phyloP scores from a whole-genome alignment of 129 eudicot species.

The Pulicaria dysenterica region DNA sequence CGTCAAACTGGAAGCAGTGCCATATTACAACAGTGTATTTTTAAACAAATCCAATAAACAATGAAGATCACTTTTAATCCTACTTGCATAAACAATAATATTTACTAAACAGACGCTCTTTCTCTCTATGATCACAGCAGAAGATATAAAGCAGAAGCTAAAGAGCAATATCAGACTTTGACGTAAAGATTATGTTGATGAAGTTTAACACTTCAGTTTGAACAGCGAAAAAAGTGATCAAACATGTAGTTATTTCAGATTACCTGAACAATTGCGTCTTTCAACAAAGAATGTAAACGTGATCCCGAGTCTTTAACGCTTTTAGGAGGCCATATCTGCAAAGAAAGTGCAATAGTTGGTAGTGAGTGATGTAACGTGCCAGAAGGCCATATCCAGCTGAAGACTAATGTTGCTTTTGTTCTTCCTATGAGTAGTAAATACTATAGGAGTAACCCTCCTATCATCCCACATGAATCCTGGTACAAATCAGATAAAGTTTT shows the following conservation, averaged over 20 bases:
- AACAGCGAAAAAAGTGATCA: background rate
- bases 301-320: slow-evolving; percentile 96
- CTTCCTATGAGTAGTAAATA: slow-evolving; percentile 12
- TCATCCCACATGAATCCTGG: background rate
- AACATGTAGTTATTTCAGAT: slow-evolving; percentile 18
- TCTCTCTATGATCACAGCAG: slow-evolving; percentile 9
- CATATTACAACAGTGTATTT: slow-evolving; percentile 1
- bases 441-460: background rate
- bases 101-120: background rate
- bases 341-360: slow-evolving; percentile 13
- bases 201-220: background rate
- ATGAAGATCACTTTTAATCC: background rate
- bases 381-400: too few relatives aligned
- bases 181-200: background rate
- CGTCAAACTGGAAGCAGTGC: background rate
- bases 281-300: slow-evolving; percentile 75
- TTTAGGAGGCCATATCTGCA: slow-evolving; percentile 99
- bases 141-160: slow-evolving; percentile 10
- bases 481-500: background rate
- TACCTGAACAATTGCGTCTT: slow-evolving; percentile 85
- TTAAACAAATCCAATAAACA: background rate
- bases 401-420: background rate
- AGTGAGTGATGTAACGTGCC: background rate
- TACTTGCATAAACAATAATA: background rate
- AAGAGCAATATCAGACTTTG: slow-evolving; percentile 4